These are phyloP conservation scores for Collybia mongolica DNA, from an alignment of 768 basidiomycete species.

Conservation along the genomic window DNA sequence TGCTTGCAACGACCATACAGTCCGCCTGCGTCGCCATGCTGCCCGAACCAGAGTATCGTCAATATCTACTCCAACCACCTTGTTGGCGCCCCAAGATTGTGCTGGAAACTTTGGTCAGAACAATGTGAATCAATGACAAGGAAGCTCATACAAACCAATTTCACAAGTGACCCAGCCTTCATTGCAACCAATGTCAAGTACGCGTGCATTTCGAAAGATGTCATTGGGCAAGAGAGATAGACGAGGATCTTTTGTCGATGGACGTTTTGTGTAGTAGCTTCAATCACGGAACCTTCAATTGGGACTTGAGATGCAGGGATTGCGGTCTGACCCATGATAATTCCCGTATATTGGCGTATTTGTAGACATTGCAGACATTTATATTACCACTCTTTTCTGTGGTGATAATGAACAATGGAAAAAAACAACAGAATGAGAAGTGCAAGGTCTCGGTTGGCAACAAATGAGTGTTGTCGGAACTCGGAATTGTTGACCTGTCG, in stretches of 20 bases:
- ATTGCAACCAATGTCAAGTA: slow-evolving; percentile 87
- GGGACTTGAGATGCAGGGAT: not conserved
- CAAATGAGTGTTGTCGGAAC: too few species aligned
- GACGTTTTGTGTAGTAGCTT: slow-evolving; percentile 81
- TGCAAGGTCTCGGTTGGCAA: too few species aligned
- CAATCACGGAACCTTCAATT: slow-evolving; percentile 3
- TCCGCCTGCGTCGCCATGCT: slow-evolving; percentile 72
- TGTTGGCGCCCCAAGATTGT: slow-evolving; percentile 58
- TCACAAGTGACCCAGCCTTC: slow-evolving; percentile 85
- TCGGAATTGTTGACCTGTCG: too few species aligned
- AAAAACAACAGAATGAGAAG: too few species aligned
- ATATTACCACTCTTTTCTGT: not conserved
- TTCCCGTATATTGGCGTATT: slow-evolving; percentile 60
- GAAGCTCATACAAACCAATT: slow-evolving; percentile 51
- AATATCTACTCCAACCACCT: slow-evolving; percentile 83
- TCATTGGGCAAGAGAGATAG: slow-evolving; percentile 56
- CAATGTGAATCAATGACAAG: not conserved
- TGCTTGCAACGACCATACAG: slow-evolving; percentile 69
- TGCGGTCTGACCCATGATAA: slow-evolving; percentile 59
- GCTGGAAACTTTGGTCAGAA: slow-evolving; percentile 37
- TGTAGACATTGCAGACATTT: slow-evolving; percentile 5
- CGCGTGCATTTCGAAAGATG: slow-evolving; percentile 53
- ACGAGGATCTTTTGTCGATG: slow-evolving; percentile 57
- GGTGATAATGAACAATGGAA: not conserved
- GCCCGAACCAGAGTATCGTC: slow-evolving; percentile 70